These are phyloP conservation scores for Geranomyces variabilis DNA, from an alignment of 192 early-diverging fungal species.

Conservation along the genomic window DNA sequence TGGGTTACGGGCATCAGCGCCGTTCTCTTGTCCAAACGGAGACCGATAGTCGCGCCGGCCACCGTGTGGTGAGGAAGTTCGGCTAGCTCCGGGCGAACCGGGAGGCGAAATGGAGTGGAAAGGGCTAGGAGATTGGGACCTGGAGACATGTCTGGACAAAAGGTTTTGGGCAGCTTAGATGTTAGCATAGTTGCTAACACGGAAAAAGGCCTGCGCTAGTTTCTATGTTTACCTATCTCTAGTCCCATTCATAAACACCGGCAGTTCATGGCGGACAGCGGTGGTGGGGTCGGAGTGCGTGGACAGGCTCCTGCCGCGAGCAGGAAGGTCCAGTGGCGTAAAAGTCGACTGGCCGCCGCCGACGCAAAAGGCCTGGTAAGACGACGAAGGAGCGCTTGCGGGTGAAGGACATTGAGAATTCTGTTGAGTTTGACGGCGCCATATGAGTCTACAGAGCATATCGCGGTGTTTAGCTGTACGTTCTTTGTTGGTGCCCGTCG, in stretches of 20 bases:
- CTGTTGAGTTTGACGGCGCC: constrained; percentile 7
- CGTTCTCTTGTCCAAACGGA: not conserved
- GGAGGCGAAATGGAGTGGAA: not conserved
- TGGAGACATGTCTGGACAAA: not conserved
- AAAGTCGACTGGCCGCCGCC: not conserved
- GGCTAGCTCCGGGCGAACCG: not conserved
- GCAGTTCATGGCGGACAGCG: not conserved
- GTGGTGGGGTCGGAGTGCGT: not conserved
- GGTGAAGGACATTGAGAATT: not conserved
- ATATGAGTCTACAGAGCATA: constrained; percentile 1
- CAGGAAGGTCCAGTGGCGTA: too few species aligned
- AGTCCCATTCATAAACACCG: not conserved
- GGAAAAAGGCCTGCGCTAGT: not conserved
- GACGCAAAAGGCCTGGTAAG: not conserved
- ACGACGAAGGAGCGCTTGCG: not conserved
- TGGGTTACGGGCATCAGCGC: not conserved
- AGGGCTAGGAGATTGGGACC: not conserved
- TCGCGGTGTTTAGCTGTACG: not conserved
- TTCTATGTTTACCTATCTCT: not conserved
- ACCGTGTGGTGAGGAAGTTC: not conserved
- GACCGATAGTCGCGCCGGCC: not conserved
- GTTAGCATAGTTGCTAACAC: too few species aligned
- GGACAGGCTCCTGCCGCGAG: not conserved
- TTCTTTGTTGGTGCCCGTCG: not conserved
- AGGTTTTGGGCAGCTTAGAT: too few species aligned